Conservation (phyloP, 1,284 basidiomycete genomes). For the Microbotryum silenes-acaulis region DNA sequence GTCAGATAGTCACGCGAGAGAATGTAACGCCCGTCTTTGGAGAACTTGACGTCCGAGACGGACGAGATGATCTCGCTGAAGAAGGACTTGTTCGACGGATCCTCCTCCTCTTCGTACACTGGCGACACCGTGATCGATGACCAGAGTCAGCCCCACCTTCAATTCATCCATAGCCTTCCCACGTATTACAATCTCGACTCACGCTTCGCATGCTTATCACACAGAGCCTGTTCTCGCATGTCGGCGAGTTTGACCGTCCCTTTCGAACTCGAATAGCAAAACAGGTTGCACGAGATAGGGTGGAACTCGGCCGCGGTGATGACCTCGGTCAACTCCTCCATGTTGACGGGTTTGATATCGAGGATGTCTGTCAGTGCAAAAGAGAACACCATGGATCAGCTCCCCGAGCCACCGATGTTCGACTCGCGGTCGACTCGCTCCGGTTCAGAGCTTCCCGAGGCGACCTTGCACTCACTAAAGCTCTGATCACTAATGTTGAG, state of each 20-base stretch:
- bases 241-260: conserved; percentile 99
- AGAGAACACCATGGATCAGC: background rate
- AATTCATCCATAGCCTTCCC: background rate
- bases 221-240: conserved; percentile 96
- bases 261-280: conserved; percentile 99
- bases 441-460: too few species aligned
- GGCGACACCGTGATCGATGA: conserved; percentile 28
- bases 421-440: background rate
- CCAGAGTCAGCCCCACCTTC: conserved; percentile 11
- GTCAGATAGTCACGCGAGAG: conserved; percentile 95
- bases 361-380: conserved; percentile 69
- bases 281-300: conserved; percentile 92
- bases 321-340: conserved; percentile 99
- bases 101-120: conserved; percentile 98
- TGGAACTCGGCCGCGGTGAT: conserved; percentile 99
- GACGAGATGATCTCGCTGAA: conserved; percentile 99
- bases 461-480: conserved; percentile 66
- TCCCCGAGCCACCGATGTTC: background rate
- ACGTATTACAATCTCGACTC: conserved; percentile 40
- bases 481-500: conserved; percentile 97
- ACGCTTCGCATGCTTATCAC: conserved; percentile 96
- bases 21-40: conserved; percentile 92
- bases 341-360: conserved; percentile 99
- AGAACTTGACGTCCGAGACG: conserved; percentile 99
- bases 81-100: conserved; percentile 93